These are phyloP conservation scores for Saturnispora hagleri DNA, from an alignment of 805 yeast genomes.

Conservation along the genomic window DNA sequence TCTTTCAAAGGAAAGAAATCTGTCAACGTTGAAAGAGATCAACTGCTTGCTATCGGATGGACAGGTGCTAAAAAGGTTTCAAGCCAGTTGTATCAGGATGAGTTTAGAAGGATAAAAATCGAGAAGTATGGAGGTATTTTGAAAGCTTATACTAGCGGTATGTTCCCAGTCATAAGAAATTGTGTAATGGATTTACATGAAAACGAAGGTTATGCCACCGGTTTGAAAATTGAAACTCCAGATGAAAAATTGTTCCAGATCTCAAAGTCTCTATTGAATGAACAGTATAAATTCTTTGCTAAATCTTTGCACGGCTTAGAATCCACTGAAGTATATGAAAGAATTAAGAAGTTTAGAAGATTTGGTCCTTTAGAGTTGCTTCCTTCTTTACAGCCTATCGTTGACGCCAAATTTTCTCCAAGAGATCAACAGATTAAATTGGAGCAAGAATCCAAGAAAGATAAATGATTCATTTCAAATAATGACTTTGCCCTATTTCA, in stretches of 20 bases:
- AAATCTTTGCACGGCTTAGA: slow-evolving; percentile 25
- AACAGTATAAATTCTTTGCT: slow-evolving; percentile 13
- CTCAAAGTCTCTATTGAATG: slow-evolving; percentile 24
- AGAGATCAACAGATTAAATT: slow-evolving; percentile 22
- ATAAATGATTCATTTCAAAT: background rate
- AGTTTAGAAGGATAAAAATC: slow-evolving; percentile 54
- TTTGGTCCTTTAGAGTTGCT: slow-evolving; percentile 50
- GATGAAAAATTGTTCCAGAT: slow-evolving; percentile 21
- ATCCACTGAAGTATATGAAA: slow-evolving; percentile 29
- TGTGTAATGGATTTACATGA: slow-evolving; percentile 55
- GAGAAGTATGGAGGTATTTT: slow-evolving; percentile 66
- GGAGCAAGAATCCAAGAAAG: background rate
- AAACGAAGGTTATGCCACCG: slow-evolving; percentile 69
- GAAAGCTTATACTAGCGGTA: slow-evolving; percentile 66
- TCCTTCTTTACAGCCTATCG: slow-evolving; percentile 32
- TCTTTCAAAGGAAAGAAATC: slow-evolving; percentile 34
- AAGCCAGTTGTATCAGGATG: slow-evolving; percentile 59
- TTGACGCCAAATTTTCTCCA: slow-evolving; percentile 30
- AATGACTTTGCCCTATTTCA: background rate
- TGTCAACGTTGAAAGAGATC: slow-evolving; percentile 36
- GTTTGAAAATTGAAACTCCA: slow-evolving; percentile 25
- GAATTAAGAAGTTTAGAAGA: slow-evolving; percentile 56
- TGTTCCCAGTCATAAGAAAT: slow-evolving; percentile 45
- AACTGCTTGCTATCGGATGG: slow-evolving; percentile 74
- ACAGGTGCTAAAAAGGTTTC: slow-evolving; percentile 80